Percentiles rank a stretch among this genome's conserved stretches.
phyloP scores from a whole-genome alignment of 2,329 filamentous ascomycete genomes.

The Peltaster fructicola region DNA sequence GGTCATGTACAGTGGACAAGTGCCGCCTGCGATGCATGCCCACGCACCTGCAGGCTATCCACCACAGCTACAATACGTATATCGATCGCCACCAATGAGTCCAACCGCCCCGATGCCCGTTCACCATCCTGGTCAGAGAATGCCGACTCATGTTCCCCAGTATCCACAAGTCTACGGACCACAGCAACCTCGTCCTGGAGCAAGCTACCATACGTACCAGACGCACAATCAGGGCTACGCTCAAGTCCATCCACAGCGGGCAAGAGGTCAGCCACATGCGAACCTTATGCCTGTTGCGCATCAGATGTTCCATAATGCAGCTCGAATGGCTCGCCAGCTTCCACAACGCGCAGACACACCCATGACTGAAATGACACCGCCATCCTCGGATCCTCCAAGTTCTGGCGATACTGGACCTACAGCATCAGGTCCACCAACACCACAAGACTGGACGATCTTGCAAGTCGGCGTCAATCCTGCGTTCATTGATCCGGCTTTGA shows the following conservation, averaged over 20 bases:
- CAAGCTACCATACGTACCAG: no score
- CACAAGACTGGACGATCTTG: conserved; percentile 20
- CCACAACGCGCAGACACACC: conserved; percentile 19
- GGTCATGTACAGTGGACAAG: conserved; percentile 10
- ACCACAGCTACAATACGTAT: conserved; percentile 10
- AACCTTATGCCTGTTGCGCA: conserved; percentile 14
- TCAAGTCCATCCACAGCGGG: not conserved
- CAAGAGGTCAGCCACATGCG: conserved; percentile 5
- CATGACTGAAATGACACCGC: conserved; percentile 22
- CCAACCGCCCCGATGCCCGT: conserved; percentile 8
- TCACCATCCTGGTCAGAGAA: conserved; percentile 8
- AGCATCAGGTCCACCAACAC: conserved; percentile 23
- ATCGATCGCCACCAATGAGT: conserved; percentile 11
- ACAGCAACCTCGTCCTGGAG: conserved; percentile 5
- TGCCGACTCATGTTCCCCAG: conserved; percentile 5
- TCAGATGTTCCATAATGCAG: conserved; percentile 18
- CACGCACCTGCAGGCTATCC: no score
- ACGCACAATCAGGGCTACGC: conserved; percentile 3
- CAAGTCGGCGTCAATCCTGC: conserved; percentile 19
- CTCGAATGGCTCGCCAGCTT: conserved; percentile 15
- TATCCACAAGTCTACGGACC: conserved; percentile 8
- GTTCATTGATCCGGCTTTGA: conserved; percentile 18
- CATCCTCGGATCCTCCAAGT: conserved; percentile 26
- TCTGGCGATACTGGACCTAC: conserved; percentile 22
- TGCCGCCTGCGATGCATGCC: no score